phyloP scores from a whole-genome alignment of 2,329 filamentous ascomycete species.

The Cladophialophora psammophila region DNA sequence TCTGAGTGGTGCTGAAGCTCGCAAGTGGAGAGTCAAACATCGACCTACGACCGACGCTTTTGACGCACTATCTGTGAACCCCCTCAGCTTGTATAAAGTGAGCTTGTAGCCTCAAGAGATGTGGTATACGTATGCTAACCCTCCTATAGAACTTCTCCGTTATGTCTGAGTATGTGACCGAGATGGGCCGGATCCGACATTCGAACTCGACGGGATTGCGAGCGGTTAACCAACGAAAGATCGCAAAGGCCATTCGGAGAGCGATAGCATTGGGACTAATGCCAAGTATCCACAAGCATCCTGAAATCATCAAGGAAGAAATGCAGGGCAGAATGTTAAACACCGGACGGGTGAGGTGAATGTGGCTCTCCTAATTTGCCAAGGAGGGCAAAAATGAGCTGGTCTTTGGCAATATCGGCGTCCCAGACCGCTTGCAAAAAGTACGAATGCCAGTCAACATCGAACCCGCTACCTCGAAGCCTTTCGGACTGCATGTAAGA shows the following conservation, averaged over 20 bases:
- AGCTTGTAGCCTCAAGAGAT: slow-evolving; percentile 39
- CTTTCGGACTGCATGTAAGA: background rate
- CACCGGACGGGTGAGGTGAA: slow-evolving; percentile 27
- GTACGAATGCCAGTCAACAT: background rate
- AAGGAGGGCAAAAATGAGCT: background rate
- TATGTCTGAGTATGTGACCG: slow-evolving; percentile 85
- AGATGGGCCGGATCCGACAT: slow-evolving; percentile 84
- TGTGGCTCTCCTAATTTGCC: background rate
- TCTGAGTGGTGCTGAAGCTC: slow-evolving; percentile 76
- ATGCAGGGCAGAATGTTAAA: slow-evolving; percentile 41
- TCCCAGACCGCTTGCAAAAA: background rate
- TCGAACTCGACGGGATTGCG: slow-evolving; percentile 78
- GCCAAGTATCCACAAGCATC: slow-evolving; percentile 89
- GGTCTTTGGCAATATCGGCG: background rate
- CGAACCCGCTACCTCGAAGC: background rate
- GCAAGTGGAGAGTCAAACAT: slow-evolving; percentile 74
- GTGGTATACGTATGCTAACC: slow-evolving; percentile 29
- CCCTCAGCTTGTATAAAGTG: slow-evolving; percentile 87
- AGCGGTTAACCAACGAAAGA: slow-evolving; percentile 87
- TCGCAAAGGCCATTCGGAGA: slow-evolving; percentile 90
- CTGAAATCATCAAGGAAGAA: slow-evolving; percentile 70
- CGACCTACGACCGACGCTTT: slow-evolving; percentile 72
- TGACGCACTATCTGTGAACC: slow-evolving; percentile 79
- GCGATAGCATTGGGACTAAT: slow-evolving; percentile 89
- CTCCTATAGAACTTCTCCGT: slow-evolving; percentile 81